Conservation (phyloP, 2,329 filamentous ascomycete genomes). For the Diplodia sapinea region DNA sequence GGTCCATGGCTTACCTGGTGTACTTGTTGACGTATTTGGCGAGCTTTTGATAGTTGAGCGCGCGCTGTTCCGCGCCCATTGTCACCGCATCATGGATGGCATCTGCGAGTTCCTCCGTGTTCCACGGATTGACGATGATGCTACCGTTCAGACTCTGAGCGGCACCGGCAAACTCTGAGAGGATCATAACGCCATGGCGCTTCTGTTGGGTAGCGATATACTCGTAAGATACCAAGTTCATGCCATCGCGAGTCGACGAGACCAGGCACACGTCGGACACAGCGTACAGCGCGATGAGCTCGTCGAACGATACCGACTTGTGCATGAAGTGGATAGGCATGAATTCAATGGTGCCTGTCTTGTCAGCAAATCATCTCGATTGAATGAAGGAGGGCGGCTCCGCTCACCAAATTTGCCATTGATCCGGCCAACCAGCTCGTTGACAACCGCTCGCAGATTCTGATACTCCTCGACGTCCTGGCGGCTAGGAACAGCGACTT, state of each 20-base stretch:
- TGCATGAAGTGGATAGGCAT: conserved; percentile 99
- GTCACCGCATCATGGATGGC: conserved; percentile 96
- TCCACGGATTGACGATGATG: conserved; percentile 97
- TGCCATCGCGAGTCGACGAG: conserved; percentile 94
- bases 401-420: conserved; percentile 84
- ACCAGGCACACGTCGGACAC: conserved; percentile 92
- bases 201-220: conserved; percentile 94
- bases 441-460: conserved; percentile 91
- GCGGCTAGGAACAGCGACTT: conserved; percentile 91
- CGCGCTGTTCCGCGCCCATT: conserved; percentile 87
- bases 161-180: conserved; percentile 95
- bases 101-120: conserved; percentile 91
- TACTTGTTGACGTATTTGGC: conserved; percentile 97
- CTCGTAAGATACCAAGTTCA: conserved; percentile 98
- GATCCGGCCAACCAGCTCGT: conserved; percentile 94
- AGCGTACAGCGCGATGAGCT: conserved; percentile 90
- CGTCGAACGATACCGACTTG: conserved; percentile 92
- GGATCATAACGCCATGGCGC: conserved; percentile 89
- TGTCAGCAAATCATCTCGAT: conserved; percentile 1
- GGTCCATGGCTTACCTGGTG: conserved; percentile 65
- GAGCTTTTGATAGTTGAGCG: conserved; percentile 86
- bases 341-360: conserved; percentile 83
- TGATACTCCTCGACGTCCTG: conserved; percentile 98
- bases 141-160: conserved; percentile 93
- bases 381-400: background rate